These are phyloP conservation scores for Coemansia sp. DNA, from an alignment of 192 early-diverging fungal species.

Conservation along the genomic window DNA sequence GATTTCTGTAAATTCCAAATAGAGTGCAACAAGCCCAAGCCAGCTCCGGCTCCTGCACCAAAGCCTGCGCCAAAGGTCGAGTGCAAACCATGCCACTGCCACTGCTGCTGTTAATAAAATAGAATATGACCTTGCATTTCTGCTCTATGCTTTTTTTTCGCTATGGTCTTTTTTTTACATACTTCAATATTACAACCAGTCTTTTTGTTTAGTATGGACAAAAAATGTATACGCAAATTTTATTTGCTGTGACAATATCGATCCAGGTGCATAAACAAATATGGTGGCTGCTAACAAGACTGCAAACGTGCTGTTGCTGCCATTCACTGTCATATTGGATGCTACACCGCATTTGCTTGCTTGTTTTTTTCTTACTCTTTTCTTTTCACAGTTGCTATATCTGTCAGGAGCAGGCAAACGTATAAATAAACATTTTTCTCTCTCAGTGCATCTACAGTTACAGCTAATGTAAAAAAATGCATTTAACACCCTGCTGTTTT, in stretches of 20 bases:
- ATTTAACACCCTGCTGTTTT: too few species aligned
- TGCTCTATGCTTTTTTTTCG: too few species aligned
- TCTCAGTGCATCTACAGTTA: not conserved
- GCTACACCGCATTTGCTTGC: not conserved
- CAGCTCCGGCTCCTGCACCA: slow-evolving; percentile 11
- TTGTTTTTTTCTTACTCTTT: not conserved
- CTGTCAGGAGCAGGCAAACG: not conserved
- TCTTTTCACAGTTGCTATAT: not conserved
- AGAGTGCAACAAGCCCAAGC: slow-evolving; percentile 13
- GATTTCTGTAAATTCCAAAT: slow-evolving; percentile 30
- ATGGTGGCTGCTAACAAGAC: not conserved
- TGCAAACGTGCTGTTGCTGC: not conserved
- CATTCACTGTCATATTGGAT: not conserved
- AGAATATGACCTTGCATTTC: too few species aligned
- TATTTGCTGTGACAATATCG: not conserved
- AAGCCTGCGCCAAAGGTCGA: not conserved
- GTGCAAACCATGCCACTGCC: slow-evolving; percentile 31
- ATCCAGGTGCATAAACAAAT: not conserved
- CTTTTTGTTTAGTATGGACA: too few species aligned
- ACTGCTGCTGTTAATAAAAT: slow-evolving; percentile 25
- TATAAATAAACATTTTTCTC: not conserved
- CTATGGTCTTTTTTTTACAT: too few species aligned
- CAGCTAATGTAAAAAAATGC: not conserved
- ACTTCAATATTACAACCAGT: too few species aligned
- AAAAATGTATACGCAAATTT: too few species aligned